phyloP scores from a whole-genome alignment of 352 stramenopile species.

The Phytophthora palmivora region DNA sequence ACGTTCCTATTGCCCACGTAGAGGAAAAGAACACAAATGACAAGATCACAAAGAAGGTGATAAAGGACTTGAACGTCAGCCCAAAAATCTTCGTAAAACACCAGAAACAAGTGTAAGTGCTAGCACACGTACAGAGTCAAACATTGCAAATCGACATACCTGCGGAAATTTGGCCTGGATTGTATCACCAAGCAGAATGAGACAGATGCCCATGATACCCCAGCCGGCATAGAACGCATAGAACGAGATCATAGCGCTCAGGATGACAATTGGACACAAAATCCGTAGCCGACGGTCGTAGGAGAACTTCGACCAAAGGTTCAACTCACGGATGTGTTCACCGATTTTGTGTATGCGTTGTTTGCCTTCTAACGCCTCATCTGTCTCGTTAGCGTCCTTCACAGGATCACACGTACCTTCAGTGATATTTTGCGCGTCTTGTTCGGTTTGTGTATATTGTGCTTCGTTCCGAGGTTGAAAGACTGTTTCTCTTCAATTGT shows the following conservation, averaged over 20 bases:
- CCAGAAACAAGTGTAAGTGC: slow-evolving; percentile 11
- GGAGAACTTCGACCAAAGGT: slow-evolving; percentile 85
- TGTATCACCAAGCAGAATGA: slow-evolving; percentile 79
- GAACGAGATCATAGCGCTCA: slow-evolving; percentile 88
- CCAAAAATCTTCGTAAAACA: slow-evolving; percentile 68
- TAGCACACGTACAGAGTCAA: background rate
- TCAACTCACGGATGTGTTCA: slow-evolving; percentile 55
- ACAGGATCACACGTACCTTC: slow-evolving; percentile 33
- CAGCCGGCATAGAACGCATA: slow-evolving; percentile 81
- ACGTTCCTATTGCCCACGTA: slow-evolving; percentile 87
- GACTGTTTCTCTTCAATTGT: slow-evolving; percentile 35
- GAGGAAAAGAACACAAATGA: slow-evolving; percentile 91
- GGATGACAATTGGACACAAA: slow-evolving; percentile 67
- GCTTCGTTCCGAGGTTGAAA: slow-evolving; percentile 25
- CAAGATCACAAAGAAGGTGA: slow-evolving; percentile 83
- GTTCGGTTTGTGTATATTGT: slow-evolving; percentile 19
- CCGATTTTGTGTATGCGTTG: slow-evolving; percentile 55
- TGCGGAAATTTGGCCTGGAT: slow-evolving; percentile 87
- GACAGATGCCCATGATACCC: slow-evolving; percentile 83
- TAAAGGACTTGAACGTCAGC: slow-evolving; percentile 87
- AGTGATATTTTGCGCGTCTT: background rate
- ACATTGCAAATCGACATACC: slow-evolving; percentile 23
- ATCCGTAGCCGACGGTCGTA: slow-evolving; percentile 71
- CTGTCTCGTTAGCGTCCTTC: slow-evolving; percentile 62
- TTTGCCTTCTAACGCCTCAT: slow-evolving; percentile 68